phyloP scores from a whole-genome alignment of 2,329 filamentous ascomycete species.

The Knoxdaviesia capensis region DNA sequence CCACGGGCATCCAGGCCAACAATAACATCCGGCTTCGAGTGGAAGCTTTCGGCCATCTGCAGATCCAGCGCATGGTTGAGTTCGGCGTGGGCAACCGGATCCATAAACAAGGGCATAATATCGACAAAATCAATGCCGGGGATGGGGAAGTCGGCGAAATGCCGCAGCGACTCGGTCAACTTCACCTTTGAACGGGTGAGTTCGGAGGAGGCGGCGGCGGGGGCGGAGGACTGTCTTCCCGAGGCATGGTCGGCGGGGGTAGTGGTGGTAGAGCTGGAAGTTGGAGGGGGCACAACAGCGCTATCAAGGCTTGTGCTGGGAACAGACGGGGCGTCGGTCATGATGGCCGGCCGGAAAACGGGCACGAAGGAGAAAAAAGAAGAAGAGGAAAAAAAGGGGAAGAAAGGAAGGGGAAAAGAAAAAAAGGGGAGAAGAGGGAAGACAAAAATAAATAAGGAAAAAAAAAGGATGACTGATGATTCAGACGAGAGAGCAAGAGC shows the following conservation, averaged over 20 bases:
- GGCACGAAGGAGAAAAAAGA: too few relatives aligned
- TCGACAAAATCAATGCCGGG: conserved; percentile 93
- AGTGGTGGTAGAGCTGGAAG: conserved; percentile 10
- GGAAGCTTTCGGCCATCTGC: conserved; percentile 47
- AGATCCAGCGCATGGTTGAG: conserved; percentile 75
- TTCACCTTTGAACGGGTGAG: conserved; percentile 49
- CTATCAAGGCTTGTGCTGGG: too few relatives aligned
- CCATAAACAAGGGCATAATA: conserved; percentile 87
- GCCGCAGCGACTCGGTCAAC: conserved; percentile 54
- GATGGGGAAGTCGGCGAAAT: conserved; percentile 81
- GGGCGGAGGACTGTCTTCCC: conserved; percentile 41
- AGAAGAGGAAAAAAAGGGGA: too few relatives aligned
- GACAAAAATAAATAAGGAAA: neutral
- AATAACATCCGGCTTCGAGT: conserved; percentile 62
- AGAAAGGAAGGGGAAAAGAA: too few relatives aligned
- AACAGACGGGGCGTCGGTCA: too few relatives aligned
- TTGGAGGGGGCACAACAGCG: too few relatives aligned
- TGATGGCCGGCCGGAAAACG: too few relatives aligned
- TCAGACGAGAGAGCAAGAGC: too few relatives aligned
- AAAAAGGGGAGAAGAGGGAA: neutral
- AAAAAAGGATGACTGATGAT: neutral
- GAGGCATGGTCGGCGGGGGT: conserved; percentile 31
- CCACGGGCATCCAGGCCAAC: conserved; percentile 87
- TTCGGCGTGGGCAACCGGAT: conserved; percentile 49
- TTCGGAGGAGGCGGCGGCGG: conserved; percentile 41